Percentiles rank a stretch among this genome's conserved stretches.
Conservation (phyloP, 1,284 basidiomycete genomes). For the Sporisorium scitamineum region DNA sequence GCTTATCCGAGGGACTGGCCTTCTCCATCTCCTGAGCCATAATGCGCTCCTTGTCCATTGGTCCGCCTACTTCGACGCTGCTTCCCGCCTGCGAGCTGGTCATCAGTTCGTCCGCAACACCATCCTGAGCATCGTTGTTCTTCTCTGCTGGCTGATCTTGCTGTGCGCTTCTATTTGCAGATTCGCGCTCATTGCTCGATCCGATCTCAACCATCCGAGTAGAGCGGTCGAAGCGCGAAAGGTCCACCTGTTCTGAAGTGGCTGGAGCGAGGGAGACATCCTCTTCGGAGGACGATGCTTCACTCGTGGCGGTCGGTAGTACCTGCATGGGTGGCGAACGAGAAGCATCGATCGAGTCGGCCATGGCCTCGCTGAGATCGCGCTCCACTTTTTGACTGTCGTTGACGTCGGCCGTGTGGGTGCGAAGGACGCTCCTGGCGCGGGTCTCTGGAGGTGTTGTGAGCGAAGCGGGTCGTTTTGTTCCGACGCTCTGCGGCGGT, state of each 20-base stretch:
- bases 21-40: constrained; percentile 53
- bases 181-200: background rate
- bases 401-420: background rate
- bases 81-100: constrained; percentile 33
- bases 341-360: constrained; percentile 30
- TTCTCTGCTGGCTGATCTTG: background rate
- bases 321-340: constrained; percentile 16
- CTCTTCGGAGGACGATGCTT: constrained; percentile 29
- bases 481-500: constrained; percentile 11
- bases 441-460: constrained; percentile 36
- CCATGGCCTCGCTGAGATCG: constrained; percentile 38
- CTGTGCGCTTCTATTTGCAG: background rate
- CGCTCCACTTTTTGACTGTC: constrained; percentile 22
- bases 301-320: constrained; percentile 8
- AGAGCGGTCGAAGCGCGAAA: constrained; percentile 36
- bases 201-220: constrained; percentile 38
- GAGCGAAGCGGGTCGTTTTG: constrained; percentile 44
- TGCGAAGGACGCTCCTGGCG: constrained; percentile 29
- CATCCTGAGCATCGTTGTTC: constrained; percentile 1
- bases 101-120: constrained; percentile 18
- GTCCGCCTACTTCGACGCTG: constrained; percentile 44
- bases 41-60: constrained; percentile 40
- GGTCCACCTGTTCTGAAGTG: constrained; percentile 28
- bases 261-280: background rate
- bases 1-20: constrained; percentile 33